These are phyloP conservation scores for Serendipita sp. DNA, from an alignment of 768 basidiomycete species.

Conservation along the genomic window DNA sequence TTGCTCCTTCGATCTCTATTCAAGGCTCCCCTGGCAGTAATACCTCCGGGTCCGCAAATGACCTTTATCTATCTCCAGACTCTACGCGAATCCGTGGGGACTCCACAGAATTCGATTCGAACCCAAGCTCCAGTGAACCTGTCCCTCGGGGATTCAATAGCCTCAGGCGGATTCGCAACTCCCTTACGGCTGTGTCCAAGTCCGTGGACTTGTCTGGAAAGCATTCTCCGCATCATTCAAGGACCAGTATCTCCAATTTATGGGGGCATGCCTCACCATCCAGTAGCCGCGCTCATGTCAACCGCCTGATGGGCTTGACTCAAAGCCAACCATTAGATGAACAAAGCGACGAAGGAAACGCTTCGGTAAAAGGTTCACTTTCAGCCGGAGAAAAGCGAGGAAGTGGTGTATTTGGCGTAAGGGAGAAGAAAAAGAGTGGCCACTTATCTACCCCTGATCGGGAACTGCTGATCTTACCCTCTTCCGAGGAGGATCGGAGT, in stretches of 20 bases:
- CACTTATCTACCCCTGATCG: not conserved
- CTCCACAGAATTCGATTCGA: not conserved
- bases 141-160: not conserved
- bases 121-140: not conserved
- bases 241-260: not conserved
- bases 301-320: not conserved
- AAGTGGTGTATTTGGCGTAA: not conserved
- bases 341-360: slow-evolving; percentile 1
- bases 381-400: not conserved
- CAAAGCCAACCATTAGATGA: not conserved
- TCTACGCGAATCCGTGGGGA: not conserved
- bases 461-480: not conserved
- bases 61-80: not conserved
- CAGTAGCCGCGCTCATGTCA: not conserved
- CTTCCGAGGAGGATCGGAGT: not conserved
- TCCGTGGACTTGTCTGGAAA: not conserved
- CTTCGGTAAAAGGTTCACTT: not conserved
- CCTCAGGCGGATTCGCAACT: not conserved
- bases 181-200: not conserved
- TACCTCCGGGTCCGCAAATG: not conserved
- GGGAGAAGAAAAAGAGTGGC: not conserved
- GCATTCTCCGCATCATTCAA: not conserved
- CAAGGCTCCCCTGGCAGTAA: not conserved
- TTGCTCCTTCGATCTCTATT: not conserved
- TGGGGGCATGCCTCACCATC: not conserved